A percentile compares a stretch with the other conserved stretches of the same genome.
These are phyloP conservation scores for Wallacemonas sp. DNA, from an alignment of 208 protist genomes.

Conservation along the genomic window DNA sequence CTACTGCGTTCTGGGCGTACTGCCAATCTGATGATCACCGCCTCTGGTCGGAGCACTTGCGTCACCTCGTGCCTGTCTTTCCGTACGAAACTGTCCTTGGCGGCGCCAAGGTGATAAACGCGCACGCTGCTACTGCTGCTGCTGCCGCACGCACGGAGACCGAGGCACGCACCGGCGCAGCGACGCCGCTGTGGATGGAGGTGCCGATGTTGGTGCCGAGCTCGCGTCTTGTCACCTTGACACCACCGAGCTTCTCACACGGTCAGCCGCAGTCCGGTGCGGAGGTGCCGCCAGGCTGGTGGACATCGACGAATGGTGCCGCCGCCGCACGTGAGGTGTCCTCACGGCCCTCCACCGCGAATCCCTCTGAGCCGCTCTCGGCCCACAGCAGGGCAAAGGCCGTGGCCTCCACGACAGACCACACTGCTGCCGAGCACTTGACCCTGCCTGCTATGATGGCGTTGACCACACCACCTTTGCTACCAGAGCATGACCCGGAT, in stretches of 20 bases:
- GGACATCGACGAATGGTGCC: no score
- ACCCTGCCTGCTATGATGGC: background rate
- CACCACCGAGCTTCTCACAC: conserved; percentile 56
- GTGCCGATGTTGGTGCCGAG: conserved; percentile 63
- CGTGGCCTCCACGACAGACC: no score
- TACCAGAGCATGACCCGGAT: conserved; percentile 29
- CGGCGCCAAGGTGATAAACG: conserved; percentile 30
- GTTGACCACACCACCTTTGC: conserved; percentile 33
- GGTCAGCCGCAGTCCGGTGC: conserved; percentile 44
- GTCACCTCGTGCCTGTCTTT: conserved; percentile 75
- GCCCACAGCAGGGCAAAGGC: no score
- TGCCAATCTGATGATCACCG: conserved; percentile 78
- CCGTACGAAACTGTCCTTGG: conserved; percentile 69
- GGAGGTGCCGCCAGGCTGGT: conserved; percentile 30
- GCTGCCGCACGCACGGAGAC: no score
- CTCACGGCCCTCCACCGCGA: no score
- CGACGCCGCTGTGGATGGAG: conserved; percentile 30
- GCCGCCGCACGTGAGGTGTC: no score
- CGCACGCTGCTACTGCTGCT: background rate
- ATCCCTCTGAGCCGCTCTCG: no score
- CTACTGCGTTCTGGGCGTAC: conserved; percentile 65
- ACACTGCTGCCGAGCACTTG: no score
- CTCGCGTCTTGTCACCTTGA: conserved; percentile 39
- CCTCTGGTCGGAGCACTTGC: conserved; percentile 84
- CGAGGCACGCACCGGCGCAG: background rate